Percentiles rank a stretch among this genome's conserved stretches.
Conservation (phyloP, 2,329 filamentous ascomycete species). For the Fusarium succisae region DNA sequence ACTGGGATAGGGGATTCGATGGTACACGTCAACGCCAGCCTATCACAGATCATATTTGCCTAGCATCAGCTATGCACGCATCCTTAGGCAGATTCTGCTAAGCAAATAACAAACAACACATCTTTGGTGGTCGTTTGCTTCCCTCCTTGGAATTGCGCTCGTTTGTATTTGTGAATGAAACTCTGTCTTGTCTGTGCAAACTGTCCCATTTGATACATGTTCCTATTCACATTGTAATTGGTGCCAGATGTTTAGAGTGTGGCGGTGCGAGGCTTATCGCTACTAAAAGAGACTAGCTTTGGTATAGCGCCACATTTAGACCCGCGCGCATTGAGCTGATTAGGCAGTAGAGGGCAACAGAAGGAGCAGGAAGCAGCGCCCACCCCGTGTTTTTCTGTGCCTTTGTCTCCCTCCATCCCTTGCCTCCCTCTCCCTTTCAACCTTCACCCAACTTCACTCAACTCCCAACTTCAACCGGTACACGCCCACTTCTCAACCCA, state of each 20-base stretch:
- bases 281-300: conserved; percentile 24
- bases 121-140: not conserved
- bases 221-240: conserved; percentile 19
- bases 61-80: not conserved
- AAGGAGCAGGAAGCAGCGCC: conserved; percentile 35
- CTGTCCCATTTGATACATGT: conserved; percentile 17
- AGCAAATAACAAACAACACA: not conserved
- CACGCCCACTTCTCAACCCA: conserved; percentile 35
- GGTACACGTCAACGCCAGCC: not conserved
- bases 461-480: conserved; percentile 24
- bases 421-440: conserved; percentile 18
- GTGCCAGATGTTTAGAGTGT: conserved; percentile 22
- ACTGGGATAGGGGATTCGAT: not conserved
- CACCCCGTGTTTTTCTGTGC: conserved; percentile 42
- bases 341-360: conserved; percentile 27
- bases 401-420: conserved; percentile 11
- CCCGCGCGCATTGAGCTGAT: conserved; percentile 23
- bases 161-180: not conserved
- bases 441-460: conserved; percentile 24
- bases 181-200: conserved; percentile 3
- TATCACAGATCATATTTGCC: not conserved
- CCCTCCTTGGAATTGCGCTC: not conserved
- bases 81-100: not conserved
- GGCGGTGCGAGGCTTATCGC: conserved; percentile 34
- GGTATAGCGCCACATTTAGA: conserved; percentile 10